Evolutionary conservation across 2,329 filamentous ascomycete species (phyloP).

Genomic region (Apiospora hydei): DNA sequence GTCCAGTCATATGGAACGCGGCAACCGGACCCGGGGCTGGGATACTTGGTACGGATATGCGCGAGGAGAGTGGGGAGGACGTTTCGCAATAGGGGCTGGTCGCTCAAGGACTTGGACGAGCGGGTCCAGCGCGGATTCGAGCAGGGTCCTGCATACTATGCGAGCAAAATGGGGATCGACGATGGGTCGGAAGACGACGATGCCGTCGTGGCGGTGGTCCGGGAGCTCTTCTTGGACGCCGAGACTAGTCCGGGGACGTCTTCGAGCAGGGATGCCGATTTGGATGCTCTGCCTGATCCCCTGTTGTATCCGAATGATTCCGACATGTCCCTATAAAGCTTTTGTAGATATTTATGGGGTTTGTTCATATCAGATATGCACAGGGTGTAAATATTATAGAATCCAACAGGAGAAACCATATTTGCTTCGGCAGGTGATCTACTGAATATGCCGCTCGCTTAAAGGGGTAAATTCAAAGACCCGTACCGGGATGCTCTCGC

Average conservation of each 20-base stretch:
- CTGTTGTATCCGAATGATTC: neutral
- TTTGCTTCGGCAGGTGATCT: neutral
- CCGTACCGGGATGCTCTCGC: neutral
- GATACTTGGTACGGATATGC: neutral
- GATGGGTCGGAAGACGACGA: slow-evolving; percentile 2
- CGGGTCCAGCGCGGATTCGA: neutral
- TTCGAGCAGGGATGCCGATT: neutral
- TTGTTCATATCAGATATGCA: neutral
- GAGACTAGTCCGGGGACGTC: neutral
- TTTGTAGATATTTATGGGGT: neutral
- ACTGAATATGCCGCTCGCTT: neutral
- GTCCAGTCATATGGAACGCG: too few species aligned
- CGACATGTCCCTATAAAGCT: neutral
- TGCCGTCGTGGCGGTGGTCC: neutral
- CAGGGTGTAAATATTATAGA: neutral
- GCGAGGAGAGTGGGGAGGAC: neutral
- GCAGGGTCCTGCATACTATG: neutral
- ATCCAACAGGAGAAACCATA: neutral
- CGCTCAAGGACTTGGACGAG: neutral
- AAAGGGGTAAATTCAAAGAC: neutral
- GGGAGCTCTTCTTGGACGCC: neutral
- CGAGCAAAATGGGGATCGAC: neutral
- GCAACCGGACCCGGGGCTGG: neutral
- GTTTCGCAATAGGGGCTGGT: neutral
- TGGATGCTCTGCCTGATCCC: neutral